A percentile compares a stretch with the other conserved stretches of the same genome.
Conservation (phyloP, 192 early-diverging fungal species). For the Phycomyces nitens region DNA sequence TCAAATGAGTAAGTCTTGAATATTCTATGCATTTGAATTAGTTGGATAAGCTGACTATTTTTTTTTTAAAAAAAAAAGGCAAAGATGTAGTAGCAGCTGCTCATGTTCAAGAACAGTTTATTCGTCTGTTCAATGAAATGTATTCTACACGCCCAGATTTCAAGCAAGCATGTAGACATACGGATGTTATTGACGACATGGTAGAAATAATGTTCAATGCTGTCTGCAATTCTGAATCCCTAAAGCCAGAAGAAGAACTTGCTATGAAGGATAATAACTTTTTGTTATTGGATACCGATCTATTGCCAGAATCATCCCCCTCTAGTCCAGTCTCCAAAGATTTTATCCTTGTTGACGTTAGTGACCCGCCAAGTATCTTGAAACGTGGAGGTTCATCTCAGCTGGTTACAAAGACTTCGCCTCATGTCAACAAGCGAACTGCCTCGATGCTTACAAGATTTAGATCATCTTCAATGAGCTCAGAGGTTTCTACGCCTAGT, state of each 20-base stretch:
- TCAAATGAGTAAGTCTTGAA: no score
- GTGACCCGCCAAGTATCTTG: constrained; percentile 17
- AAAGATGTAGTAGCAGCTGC: background rate
- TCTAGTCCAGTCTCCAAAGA: constrained; percentile 6
- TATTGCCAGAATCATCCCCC: constrained; percentile 3
- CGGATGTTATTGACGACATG: constrained; percentile 51
- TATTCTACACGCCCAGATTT: constrained; percentile 33
- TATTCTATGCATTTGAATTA: background rate
- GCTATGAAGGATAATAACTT: constrained; percentile 40
- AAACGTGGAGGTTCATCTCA: constrained; percentile 30
- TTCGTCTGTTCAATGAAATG: constrained; percentile 15
- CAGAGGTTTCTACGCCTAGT: background rate
- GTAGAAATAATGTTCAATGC: constrained; percentile 53
- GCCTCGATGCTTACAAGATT: constrained; percentile 21
- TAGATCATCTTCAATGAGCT: constrained; percentile 21
- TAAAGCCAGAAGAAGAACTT: constrained; percentile 44
- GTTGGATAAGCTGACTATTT: no score
- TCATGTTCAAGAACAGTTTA: constrained; percentile 1
- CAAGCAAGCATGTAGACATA: constrained; percentile 44
- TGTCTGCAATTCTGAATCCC: constrained; percentile 40
- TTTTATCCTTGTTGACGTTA: background rate
- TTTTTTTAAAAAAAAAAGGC: no score
- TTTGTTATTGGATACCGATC: constrained; percentile 13
- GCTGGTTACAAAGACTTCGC: constrained; percentile 36
- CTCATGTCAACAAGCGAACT: constrained; percentile 30